A percentile compares a stretch with the other conserved stretches of the same genome.
Evolutionary conservation across 345 rosid species (phyloP).

Genomic region (Syzygium jambos): DNA sequence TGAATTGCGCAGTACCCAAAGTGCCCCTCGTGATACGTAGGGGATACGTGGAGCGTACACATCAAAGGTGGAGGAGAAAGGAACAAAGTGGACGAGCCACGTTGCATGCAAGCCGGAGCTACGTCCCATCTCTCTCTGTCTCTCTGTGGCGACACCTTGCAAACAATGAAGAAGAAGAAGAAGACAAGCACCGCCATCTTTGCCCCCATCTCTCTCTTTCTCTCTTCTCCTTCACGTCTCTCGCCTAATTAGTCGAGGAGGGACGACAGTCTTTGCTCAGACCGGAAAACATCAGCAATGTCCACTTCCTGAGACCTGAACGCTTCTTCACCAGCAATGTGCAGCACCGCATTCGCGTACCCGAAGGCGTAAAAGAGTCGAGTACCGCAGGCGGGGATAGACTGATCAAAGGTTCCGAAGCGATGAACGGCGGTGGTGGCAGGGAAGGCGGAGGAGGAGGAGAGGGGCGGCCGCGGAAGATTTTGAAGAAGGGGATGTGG

Average conservation of each 20-base stretch:
- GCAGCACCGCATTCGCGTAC: neutral
- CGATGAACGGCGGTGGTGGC: neutral
- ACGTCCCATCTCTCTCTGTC: neutral
- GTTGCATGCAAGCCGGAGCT: neutral
- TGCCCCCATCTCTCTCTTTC: neutral
- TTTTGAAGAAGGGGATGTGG: conserved; percentile 78
- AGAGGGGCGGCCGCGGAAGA: conserved; percentile 9
- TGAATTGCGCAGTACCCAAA: neutral
- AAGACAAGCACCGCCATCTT: neutral
- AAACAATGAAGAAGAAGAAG: neutral
- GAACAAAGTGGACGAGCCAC: neutral
- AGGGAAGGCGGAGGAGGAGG: neutral
- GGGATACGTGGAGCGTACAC: neutral
- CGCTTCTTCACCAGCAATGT: neutral
- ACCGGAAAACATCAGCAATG: neutral
- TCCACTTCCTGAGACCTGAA: neutral
- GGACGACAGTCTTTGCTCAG: neutral
- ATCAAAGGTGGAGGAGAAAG: neutral
- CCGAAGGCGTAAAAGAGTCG: neutral
- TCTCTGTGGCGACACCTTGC: neutral
- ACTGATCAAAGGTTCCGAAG: neutral
- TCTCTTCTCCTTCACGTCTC: neutral
- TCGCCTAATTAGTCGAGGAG: neutral
- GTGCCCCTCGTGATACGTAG: neutral
- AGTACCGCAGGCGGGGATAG: neutral